Base-by-base conservation (phyloP, 176 grass and related monocot species). In the Rhynchospora tenuis region DNA sequence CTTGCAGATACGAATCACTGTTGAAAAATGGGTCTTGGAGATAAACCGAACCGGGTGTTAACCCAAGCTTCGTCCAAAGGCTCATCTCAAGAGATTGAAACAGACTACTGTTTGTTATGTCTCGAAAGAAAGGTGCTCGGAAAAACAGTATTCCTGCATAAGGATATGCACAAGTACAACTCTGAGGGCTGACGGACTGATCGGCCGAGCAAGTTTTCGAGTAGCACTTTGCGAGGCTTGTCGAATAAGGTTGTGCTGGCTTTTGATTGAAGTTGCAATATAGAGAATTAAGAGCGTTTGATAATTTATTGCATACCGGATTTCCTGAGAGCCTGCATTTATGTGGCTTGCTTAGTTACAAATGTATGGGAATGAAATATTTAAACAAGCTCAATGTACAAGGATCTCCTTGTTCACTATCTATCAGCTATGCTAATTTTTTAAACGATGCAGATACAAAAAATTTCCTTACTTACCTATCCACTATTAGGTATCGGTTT, bases 151-250 rank as follows among this genome's bases (percentile, higher is more conserved):
- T 38, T 3, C 96, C 93, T 74, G 90, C 51, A 61, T 93, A 99
- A 33, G 96, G 96, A 86, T 92, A 95, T 56, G 91, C 88, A 70
- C 96, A 99, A n/a, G 9, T 80, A 80, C 96, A 99, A 71, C 89
- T 99, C 84, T 90, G 91, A 86, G 96, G 96, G 58, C 81, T 99
- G 78, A 87, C 71, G 72, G 89, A 93, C 89, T 95, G 88, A 89
- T 76, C 91, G 46, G 44, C 24, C 1, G 83, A 33, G 86, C 96
- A 99, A 15, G 43, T 3, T 27, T 81, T 91, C 0, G 88, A 59
- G 50, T 14, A 86, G 83, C 96, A 99, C 28, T 92, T 89, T 3
- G 87, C 83, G 11, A 90, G 88, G 80, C 88, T 95, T 61, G 93
- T 99, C 43, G 89, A 86, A 84, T 95, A 99, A 44, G 96, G 85